Evolutionary conservation across 2,329 filamentous ascomycete genomes (phyloP), one percentile per base, ranked within the genome.

Genomic region (Didymosphaeria variabile): DNA sequence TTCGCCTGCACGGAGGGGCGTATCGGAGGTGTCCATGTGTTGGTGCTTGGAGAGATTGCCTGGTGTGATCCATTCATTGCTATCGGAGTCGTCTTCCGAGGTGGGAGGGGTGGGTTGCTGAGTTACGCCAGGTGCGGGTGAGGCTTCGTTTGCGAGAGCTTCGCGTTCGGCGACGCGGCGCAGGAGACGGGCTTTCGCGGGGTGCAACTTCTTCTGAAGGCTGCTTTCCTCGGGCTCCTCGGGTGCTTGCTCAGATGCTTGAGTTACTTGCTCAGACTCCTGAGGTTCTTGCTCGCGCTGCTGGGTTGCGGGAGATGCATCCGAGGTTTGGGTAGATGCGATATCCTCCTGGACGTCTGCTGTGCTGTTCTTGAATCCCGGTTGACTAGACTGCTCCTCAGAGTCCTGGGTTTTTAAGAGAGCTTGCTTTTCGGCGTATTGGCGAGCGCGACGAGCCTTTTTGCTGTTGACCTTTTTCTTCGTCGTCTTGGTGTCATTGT

Each of bases 41-140:
- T 95, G 91, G 74, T 92, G 90, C 75, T 92, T 91, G 76, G 93
- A 91, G 67, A 99, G 86, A 80, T 98, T 99, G 44, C 90, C 90
- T 0, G 94, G 93, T 0, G 95, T 98, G 77, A 98, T 97, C 94
- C 94, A 98, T 66, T 91, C 92, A 17, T 85, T 86, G 60, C 88
- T 88, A 9, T 77, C 78, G 53, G 80, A 79, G 42, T 68, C 65
- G 2, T 66, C 61, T 53, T 71, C 67, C 1, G 60, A 62, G 50
- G 66, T 62, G 49, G 68, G 64, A 5, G 66, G 34, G 62, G 69
- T 19, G 57, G 65, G 61, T 50, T 70, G 57, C 59, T 68, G 63
- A 29, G 62, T 53, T 31, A 45, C 13, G 17, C 59, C 49, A 60
- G 51, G n/a, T 17, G 49, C 5, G 52, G 40, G 31, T 7, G 26